Percentiles rank a stretch among this genome's conserved stretches.
Evolutionary conservation across 179 eudicot species (phyloP).

Genomic region (Actinidia arguta): DNA sequence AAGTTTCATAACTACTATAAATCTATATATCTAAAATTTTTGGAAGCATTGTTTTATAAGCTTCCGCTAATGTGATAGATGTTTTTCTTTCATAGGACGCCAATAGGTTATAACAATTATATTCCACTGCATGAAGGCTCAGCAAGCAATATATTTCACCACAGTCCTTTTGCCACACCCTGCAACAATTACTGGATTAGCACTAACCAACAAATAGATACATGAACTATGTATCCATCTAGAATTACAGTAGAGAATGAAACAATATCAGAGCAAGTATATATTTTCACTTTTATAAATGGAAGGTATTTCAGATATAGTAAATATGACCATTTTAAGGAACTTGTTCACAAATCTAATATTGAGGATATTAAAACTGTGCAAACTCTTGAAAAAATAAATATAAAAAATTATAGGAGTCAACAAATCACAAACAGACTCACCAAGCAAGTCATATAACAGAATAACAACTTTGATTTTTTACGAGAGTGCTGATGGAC

Average conservation of each 20-base stretch:
- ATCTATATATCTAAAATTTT: slow-evolving; percentile 5
- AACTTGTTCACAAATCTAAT: too few relatives aligned
- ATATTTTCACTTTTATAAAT: not conserved
- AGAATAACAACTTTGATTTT: slow-evolving; percentile 81
- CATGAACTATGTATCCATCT: not conserved
- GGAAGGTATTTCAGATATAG: not conserved
- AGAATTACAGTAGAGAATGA: not conserved
- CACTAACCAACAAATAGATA: slow-evolving; percentile 6
- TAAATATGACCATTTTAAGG: too few relatives aligned
- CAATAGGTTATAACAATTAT: slow-evolving; percentile 74
- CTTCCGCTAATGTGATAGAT: slow-evolving; percentile 69
- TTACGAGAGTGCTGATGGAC: slow-evolving; percentile 83
- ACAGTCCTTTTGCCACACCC: slow-evolving; percentile 95
- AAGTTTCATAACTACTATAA: not conserved
- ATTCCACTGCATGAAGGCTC: slow-evolving; percentile 29
- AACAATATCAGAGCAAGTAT: not conserved
- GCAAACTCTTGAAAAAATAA: too few relatives aligned
- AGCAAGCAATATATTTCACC: slow-evolving; percentile 76
- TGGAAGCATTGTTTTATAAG: slow-evolving; percentile 28
- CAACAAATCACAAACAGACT: not conserved
- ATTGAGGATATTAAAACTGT: too few relatives aligned
- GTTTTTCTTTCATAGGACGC: slow-evolving; percentile 76
- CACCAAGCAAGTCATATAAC: slow-evolving; percentile 80
- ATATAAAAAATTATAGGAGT: too few relatives aligned
- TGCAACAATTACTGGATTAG: slow-evolving; percentile 45